Evolutionary conservation across 2,329 filamentous ascomycete genomes (phyloP), one percentile per base, ranked within the genome.

Genomic region (Epichloe hybrida): DNA sequence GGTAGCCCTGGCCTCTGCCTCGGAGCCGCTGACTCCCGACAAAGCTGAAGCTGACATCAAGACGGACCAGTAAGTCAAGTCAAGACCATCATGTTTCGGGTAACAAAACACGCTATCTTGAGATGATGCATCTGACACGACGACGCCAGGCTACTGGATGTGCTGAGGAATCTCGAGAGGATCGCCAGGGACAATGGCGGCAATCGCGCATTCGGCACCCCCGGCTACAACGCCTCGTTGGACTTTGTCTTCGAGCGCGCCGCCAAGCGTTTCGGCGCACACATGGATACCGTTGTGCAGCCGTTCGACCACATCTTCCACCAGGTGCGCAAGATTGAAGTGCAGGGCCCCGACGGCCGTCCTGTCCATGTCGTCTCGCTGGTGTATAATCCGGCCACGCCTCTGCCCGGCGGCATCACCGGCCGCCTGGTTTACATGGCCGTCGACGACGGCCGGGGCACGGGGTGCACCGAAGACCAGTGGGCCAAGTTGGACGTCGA

Each of bases 171-270:
- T 52, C 66, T 82, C 5, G 69, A 81, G 59, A 64, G 70, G 42
- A 81, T 81, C 50, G 78, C 71, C 12, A 64, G 64, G 34, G 67
- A 71, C 48, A 75, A 82, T 57, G 76, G 75, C 39, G 78, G 77
- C 15, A 81, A 80, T 62, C 71, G 79, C 48, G 79, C 79, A 5
- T 81, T 79, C 52, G 79, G 79, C 13, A 65, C 75, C 9, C 75
- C 77, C 1, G 79, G 79, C 13, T 82, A 74, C 67, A 70, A 72
- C 48, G 78, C 76, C 2, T 81, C 77, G 0, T 62, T 76, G 17
- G 75, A 82, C 56, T 81, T 75, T 58, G 65, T 82, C 51, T 66
- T 77, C 5, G 71, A 72, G 49, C 72, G 73, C 12, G 61, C 66
- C 12, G 56, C 63, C 53, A 65, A 56, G 35, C 64, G 67, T 21